Evolutionary conservation across 306 rosid genomes (phyloP).

Genomic region (Cercis canadensis): DNA sequence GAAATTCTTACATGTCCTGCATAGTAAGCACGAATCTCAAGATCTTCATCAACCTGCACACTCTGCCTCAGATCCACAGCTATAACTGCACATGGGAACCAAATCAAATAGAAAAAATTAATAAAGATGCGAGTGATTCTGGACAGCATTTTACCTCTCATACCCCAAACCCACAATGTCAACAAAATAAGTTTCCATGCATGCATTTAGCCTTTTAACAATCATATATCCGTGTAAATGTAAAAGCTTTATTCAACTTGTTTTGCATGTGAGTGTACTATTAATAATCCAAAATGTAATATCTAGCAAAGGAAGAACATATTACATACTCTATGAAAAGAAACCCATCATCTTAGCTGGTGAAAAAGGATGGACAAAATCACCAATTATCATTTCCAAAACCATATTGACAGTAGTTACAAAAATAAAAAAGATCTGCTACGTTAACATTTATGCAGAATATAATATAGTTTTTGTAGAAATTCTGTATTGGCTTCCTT

Average conservation of each 20-base stretch:
- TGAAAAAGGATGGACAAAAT: background rate
- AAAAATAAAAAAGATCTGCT: background rate
- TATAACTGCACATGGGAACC: constrained; percentile 61
- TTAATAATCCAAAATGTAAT: too few relatives aligned
- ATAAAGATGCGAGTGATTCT: constrained; percentile 14
- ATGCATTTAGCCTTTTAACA: background rate
- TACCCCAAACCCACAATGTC: background rate
- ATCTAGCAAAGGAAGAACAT: background rate
- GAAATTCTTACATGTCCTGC: constrained; percentile 89
- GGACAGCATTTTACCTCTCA: too few relatives aligned
- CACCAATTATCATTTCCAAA: background rate
- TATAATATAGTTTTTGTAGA: too few relatives aligned
- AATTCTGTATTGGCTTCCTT: too few relatives aligned
- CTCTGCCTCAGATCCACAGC: constrained; percentile 88
- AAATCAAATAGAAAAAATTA: constrained; percentile 31
- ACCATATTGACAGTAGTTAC: background rate
- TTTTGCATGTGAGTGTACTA: too few relatives aligned
- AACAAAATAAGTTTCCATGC: background rate
- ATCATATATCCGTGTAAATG: background rate
- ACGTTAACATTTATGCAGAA: too few relatives aligned
- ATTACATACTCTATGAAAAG: background rate
- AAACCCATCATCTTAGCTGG: background rate
- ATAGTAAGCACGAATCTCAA: constrained; percentile 91
- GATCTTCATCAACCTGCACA: constrained; percentile 80
- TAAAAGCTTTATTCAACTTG: too few relatives aligned